Evolutionary conservation across 192 early-diverging fungal genomes (phyloP).

Genomic region (Umbelopsis vinacea): DNA sequence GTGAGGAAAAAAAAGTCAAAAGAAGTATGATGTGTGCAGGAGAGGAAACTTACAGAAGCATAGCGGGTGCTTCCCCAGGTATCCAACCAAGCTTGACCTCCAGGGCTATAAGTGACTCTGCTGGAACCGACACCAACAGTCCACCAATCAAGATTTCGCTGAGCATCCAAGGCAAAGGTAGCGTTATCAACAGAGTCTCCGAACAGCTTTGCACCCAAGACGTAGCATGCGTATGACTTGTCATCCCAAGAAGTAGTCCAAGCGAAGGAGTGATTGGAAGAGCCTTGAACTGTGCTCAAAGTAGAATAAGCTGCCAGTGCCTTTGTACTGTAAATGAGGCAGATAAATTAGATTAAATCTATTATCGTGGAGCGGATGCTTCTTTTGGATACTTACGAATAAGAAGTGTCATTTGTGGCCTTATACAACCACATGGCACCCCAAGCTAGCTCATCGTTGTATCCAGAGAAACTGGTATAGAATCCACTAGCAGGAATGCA

Average conservation of each 20-base stretch:
- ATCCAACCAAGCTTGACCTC: not conserved
- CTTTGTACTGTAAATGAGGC: conserved; percentile 18
- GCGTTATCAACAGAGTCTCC: not conserved
- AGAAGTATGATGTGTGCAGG: not conserved
- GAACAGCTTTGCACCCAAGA: conserved; percentile 37
- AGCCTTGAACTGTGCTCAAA: conserved; percentile 30
- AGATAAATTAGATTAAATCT: too few species aligned
- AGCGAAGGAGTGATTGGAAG: not conserved
- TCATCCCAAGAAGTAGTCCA: conserved; percentile 46
- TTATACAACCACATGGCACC: conserved; percentile 52
- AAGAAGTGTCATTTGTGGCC: conserved; percentile 41
- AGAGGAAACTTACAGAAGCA: not conserved
- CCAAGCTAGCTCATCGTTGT: conserved; percentile 52
- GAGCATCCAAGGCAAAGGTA: conserved; percentile 1
- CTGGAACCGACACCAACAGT: not conserved
- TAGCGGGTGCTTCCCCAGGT: not conserved
- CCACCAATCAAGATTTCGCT: not conserved
- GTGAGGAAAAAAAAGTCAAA: not conserved
- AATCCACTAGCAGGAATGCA: conserved; percentile 31
- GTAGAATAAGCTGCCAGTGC: conserved; percentile 31
- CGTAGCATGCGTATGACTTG: conserved; percentile 38
- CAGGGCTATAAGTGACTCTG: not conserved
- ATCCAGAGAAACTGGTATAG: conserved; percentile 45
- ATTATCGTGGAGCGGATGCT: too few species aligned
- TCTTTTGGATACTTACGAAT: conserved; percentile 18